A percentile compares a stretch with the other conserved stretches of the same genome.
Evolutionary conservation across 1,284 basidiomycete species (phyloP).

Genomic region (Cerrena zonata): DNA sequence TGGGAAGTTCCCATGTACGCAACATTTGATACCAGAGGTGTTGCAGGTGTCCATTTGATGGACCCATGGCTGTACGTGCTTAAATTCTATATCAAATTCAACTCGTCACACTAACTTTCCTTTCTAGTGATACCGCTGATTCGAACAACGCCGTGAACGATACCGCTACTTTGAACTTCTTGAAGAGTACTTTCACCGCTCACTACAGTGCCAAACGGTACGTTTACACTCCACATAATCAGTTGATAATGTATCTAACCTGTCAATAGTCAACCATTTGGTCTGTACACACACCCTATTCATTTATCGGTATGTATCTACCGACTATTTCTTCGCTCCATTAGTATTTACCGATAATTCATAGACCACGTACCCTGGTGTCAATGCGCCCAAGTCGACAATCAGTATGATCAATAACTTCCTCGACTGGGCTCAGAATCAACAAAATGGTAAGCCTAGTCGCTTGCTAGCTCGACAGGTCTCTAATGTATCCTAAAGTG

Average conservation of each 20-base stretch:
- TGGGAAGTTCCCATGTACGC: conserved; percentile 83
- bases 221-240: neutral
- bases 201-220: conserved; percentile 66
- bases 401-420: conserved; percentile 74
- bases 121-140: conserved; percentile 48
- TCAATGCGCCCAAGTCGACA: conserved; percentile 42
- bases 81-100: neutral
- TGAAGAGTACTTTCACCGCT: conserved; percentile 70
- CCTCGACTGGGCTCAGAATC: conserved; percentile 76
- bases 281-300: conserved; percentile 78
- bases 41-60: conserved; percentile 64
- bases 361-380: conserved; percentile 53
- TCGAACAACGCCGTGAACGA: conserved; percentile 47
- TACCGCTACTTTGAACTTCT: conserved; percentile 61
- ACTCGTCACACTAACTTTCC: neutral
- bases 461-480: neutral
- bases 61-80: conserved; percentile 72
- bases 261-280: conserved; percentile 64
- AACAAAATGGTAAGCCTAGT: conserved; percentile 50
- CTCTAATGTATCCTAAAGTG: conserved; percentile 37
- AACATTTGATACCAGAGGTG: conserved; percentile 61
- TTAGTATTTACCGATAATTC: conserved; percentile 1
- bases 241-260: neutral
- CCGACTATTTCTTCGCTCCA: neutral
- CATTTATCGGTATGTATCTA: conserved; percentile 56